Evolutionary conservation across 805 yeast genomes (phyloP).

Genomic region (Lachancea mirantina): DNA sequence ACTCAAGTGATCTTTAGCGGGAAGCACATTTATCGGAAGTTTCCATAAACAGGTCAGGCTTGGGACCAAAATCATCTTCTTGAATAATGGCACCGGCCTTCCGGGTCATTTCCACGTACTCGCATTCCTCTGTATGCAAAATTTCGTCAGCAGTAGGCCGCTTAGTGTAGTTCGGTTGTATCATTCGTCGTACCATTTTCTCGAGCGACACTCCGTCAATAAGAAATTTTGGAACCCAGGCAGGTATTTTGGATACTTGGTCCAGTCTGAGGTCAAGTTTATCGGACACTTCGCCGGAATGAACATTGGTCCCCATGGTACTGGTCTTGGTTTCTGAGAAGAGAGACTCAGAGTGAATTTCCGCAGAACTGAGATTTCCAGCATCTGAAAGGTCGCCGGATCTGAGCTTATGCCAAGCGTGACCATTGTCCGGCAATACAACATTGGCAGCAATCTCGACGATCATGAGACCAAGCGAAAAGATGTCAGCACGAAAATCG

Average conservation of each 20-base stretch:
- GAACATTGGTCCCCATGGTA: constrained; percentile 22
- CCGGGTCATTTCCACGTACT: constrained; percentile 68
- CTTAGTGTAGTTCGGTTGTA: constrained; percentile 69
- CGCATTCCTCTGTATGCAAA: constrained; percentile 64
- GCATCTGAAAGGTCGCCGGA: constrained; percentile 96
- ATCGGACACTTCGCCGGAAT: constrained; percentile 17
- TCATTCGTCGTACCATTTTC: constrained; percentile 78
- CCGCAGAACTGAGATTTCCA: constrained; percentile 73
- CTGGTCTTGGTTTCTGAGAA: constrained; percentile 27
- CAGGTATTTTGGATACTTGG: constrained; percentile 41
- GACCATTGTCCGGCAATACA: constrained; percentile 89
- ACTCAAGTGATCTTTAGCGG: background rate
- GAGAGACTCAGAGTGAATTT: constrained; percentile 36
- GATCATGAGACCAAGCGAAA: constrained; percentile 88
- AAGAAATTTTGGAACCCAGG: constrained; percentile 84
- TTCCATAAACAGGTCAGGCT: constrained; percentile 37
- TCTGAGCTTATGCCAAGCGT: constrained; percentile 91
- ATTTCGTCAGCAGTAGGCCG: constrained; percentile 77
- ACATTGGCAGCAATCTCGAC: constrained; percentile 96
- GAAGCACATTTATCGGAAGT: background rate
- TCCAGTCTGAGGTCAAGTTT: constrained; percentile 4
- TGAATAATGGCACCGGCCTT: constrained; percentile 90
- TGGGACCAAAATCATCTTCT: constrained; percentile 94
- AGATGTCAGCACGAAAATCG: constrained; percentile 88
- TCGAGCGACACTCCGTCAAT: constrained; percentile 70